Evolutionary conservation across 2,329 filamentous ascomycete species (phyloP).

Genomic region (Aspergillus clavatus): DNA sequence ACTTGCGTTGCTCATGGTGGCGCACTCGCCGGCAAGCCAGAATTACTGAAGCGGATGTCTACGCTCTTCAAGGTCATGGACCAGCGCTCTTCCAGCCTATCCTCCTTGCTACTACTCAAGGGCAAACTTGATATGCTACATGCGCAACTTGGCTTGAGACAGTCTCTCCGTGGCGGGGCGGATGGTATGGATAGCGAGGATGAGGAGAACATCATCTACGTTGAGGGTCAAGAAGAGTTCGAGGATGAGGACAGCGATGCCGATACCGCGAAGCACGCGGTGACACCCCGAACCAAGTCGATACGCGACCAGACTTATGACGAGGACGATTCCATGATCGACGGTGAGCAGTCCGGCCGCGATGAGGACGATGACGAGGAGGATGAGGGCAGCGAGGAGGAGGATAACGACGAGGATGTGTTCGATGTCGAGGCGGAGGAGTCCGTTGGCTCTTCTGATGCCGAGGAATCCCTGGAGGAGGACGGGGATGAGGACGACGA

Average conservation of each 20-base stretch:
- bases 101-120: constrained; percentile 80
- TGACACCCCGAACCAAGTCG: constrained; percentile 31
- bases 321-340: constrained; percentile 41
- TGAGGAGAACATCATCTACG: constrained; percentile 74
- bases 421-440: constrained; percentile 44
- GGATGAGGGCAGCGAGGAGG: constrained; percentile 55
- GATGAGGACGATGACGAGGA: constrained; percentile 46
- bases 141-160: constrained; percentile 77
- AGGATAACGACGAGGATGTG: constrained; percentile 38
- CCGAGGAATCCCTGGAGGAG: constrained; percentile 52
- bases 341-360: constrained; percentile 30
- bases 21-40: constrained; percentile 79
- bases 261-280: constrained; percentile 22
- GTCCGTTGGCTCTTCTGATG: constrained; percentile 39
- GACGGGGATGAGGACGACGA: constrained; percentile 61
- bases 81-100: constrained; percentile 75
- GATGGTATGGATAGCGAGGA: constrained; percentile 49
- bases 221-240: constrained; percentile 71
- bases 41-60: constrained; percentile 70
- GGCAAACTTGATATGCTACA: constrained; percentile 94
- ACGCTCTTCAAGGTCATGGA: constrained; percentile 82
- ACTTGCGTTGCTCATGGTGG: constrained; percentile 88
- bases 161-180: constrained; percentile 56
- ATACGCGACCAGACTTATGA: constrained; percentile 38
- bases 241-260: constrained; percentile 38